Conservation (phyloP, 1,284 basidiomycete species). For the Trichosporon asahii region DNA sequence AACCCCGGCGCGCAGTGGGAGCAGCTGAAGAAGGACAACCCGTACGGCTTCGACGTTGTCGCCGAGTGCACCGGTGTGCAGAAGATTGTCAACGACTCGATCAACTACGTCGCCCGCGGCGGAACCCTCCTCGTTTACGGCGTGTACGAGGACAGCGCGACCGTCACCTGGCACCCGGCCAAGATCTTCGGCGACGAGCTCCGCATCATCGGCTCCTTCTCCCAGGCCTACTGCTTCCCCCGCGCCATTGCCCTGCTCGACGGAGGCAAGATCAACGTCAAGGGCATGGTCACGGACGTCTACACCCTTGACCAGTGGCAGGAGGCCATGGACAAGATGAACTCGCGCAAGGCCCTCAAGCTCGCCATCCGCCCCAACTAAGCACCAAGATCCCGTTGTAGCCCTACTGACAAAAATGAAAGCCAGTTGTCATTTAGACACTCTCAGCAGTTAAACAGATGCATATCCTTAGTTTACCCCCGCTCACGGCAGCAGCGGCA, state of each 20-base stretch:
- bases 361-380: constrained; percentile 47
- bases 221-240: constrained; percentile 80
- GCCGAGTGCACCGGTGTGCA: constrained; percentile 83
- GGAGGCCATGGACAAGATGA: constrained; percentile 78
- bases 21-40: constrained; percentile 70
- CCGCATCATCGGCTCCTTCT: constrained; percentile 77
- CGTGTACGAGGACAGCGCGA: constrained; percentile 65
- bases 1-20: constrained; percentile 75
- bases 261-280: constrained; percentile 72
- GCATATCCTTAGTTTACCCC: not conserved
- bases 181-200: constrained; percentile 86
- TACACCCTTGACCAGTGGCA: constrained; percentile 75
- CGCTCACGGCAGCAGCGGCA: not conserved
- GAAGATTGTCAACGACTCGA: constrained; percentile 70
- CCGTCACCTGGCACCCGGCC: constrained; percentile 75
- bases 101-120: constrained; percentile 72
- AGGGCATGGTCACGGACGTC: constrained; percentile 76
- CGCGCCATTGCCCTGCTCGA: constrained; percentile 83
- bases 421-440: not conserved
- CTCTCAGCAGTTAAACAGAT: not conserved
- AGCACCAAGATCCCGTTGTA: not conserved
- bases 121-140: constrained; percentile 56
- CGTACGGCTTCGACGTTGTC: constrained; percentile 82
- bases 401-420: constrained; percentile 2
- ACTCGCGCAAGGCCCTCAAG: constrained; percentile 53